Evolutionary conservation across 257 asterid genomes (phyloP), one percentile per base, ranked within the genome.

Genomic region (Coffea canephora): DNA sequence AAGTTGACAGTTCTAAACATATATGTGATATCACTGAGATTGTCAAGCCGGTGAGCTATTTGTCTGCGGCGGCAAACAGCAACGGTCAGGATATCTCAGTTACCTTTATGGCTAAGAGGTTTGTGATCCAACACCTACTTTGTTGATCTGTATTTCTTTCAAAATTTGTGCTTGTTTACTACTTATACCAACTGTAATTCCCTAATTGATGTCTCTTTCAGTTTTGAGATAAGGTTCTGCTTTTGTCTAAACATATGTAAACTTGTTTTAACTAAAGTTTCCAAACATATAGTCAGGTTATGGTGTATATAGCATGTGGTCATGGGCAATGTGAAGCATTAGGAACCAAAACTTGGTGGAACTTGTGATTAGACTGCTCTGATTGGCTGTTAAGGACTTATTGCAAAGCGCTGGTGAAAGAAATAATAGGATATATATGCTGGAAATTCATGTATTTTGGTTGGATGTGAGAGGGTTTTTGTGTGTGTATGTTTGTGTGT

Each of bases 81-180:
- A 70, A 76, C 78, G 70, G 77, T 59, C 91, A 88, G 85, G 97
- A 95, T 72, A 89, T 93, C 80, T 81, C 89, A 16, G 83, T 95
- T 31, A 87, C 94, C 83, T 95, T 95, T 77, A 84, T 86, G 87
- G 99, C 97, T 75, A 77, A 86, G 92, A 95, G 98, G 99, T 95
- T 75, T 45, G 95, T 87, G 79, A 80, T 82, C 79, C 16, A 48
- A 82, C 50, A 52, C 78, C 48, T 55, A 75, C 69, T 68, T 79
- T 78, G 43, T 72, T 71, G 59, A 41, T 72, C 76, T 77, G 73
- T 69, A 82, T 48, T 15, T 5, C 0, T 59, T 77, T 61, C 12
- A 2, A 2, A 69, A 19, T 61, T 72, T 61, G 48, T 77, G 61
- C 21, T 49, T 27, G 14, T 80, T 45, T 55, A 65, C 69, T 71